Evolutionary conservation across 208 protist species (phyloP), one percentile per base, ranked within the genome.

Genomic region (Kentomonas sorsogonicus): DNA sequence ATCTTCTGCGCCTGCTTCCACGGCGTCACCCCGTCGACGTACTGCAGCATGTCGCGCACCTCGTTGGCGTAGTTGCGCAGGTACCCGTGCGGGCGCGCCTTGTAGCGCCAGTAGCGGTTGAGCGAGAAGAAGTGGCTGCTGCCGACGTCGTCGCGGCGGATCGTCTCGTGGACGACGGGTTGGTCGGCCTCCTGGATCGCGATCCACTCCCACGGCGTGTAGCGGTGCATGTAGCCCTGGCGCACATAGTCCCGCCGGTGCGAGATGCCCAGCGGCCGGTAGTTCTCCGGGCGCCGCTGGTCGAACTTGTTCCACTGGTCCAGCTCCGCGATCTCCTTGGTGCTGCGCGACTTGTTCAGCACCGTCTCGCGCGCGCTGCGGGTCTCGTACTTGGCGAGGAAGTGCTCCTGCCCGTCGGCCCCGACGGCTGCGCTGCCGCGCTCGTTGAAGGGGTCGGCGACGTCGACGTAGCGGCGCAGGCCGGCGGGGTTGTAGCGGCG

Each of bases 201-300:
- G 51, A 95, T 95, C 86, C 85, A 93, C 59, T 95, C 85, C 89
- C 89, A 95, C 51, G 89, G 89, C 15, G 89, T 95, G 72, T 74
- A 95, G 53, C 74, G 71, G 39, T 83, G 89, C 62, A 89, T 61
- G 77, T 93, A 95, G 34, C 86, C 86, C 47, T 83, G 75, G 2
- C 85, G 80, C 34, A 95, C 69, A 67, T 95, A 95, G 63, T 93
- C 86, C 3, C 80, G 71, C 9, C 86, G 72, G 58, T 95, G 81
- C 29, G 81, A 90, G 61, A 92, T 92, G 60, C 69, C 78, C 22
- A 95, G 72, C 30, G 83, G 89, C 10, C 89, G 83, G 69, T 88
- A 77, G 66, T 95, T 95, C 60, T 95, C 89, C n/a, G 83, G 48
- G 18, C 89, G 71, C 23, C 62, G 58, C 33, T 56, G 69, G 67